Percentiles rank a stretch among this genome's conserved stretches.
These are phyloP conservation scores for Russula sp. DNA, from an alignment of 768 basidiomycete species.

Conservation along the genomic window DNA sequence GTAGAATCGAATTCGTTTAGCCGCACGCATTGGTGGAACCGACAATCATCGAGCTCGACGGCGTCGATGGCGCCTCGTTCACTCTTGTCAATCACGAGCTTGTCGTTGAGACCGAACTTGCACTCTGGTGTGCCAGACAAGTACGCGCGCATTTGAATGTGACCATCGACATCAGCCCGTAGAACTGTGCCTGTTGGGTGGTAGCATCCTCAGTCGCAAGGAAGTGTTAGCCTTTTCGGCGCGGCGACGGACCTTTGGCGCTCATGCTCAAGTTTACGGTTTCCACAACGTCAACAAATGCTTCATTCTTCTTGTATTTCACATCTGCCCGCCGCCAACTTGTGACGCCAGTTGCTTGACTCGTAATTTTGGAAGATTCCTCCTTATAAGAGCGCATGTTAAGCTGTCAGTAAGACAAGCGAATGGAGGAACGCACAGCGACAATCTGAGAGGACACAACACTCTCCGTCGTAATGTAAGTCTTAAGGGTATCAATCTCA, in stretches of 20 bases:
- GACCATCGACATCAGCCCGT: constrained; percentile 96
- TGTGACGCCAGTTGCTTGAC: constrained; percentile 94
- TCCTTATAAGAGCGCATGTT: constrained; percentile 54
- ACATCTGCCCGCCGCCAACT: constrained; percentile 95
- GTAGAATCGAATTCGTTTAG: constrained; percentile 92
- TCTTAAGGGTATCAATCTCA: constrained; percentile 95
- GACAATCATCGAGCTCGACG: constrained; percentile 96
- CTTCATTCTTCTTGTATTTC: constrained; percentile 99
- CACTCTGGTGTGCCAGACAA: constrained; percentile 96
- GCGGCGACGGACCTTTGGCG: constrained; percentile 68
- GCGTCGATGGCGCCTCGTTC: constrained; percentile 59
- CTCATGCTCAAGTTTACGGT: constrained; percentile 96
- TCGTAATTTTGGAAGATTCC: constrained; percentile 95
- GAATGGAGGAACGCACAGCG: constrained; percentile 50
- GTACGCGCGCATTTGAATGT: constrained; percentile 97
- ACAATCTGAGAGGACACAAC: constrained; percentile 83
- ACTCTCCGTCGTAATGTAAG: constrained; percentile 97
- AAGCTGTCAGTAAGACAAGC: neutral
- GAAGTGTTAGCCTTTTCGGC: neutral
- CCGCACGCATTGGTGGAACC: constrained; percentile 97
- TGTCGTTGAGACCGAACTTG: constrained; percentile 98
- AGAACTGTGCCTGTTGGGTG: constrained; percentile 66
- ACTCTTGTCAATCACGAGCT: constrained; percentile 92
- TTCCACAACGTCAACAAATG: constrained; percentile 99
- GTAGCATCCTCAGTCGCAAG: constrained; percentile 7